A percentile compares a stretch with the other conserved stretches of the same genome.
Evolutionary conservation across 2,329 filamentous ascomycete species (phyloP).

Genomic region (Botrytis deweyae): DNA sequence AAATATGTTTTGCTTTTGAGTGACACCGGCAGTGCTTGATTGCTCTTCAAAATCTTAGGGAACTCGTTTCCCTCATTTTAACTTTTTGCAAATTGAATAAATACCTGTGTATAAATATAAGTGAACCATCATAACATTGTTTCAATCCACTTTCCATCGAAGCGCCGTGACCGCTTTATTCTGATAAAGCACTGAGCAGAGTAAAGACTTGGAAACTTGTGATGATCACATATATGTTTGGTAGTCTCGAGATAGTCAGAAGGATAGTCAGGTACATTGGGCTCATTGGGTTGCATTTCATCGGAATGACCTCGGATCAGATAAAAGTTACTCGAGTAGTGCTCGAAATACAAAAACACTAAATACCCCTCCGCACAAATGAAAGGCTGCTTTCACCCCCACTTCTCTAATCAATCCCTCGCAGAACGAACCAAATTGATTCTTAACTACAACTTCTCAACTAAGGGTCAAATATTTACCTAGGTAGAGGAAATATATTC

Average conservation of each 20-base stretch:
- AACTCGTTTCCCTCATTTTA: too few relatives aligned
- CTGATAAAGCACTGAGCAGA: background rate
- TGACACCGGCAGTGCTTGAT: background rate
- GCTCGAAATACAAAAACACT: background rate
- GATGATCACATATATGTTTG: background rate
- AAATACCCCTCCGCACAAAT: background rate
- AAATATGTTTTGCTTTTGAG: background rate
- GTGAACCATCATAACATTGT: background rate
- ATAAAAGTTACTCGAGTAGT: background rate
- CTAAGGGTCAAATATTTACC: background rate
- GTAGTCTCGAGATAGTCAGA: background rate
- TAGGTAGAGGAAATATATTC: background rate
- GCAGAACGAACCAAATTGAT: background rate
- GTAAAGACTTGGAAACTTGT: background rate
- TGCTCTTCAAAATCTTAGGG: background rate
- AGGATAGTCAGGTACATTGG: slow-evolving; percentile 8
- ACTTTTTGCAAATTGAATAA: too few relatives aligned
- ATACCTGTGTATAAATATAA: background rate
- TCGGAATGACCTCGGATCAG: background rate
- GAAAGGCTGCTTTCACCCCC: background rate
- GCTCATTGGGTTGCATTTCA: slow-evolving; percentile 3
- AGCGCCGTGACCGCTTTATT: background rate
- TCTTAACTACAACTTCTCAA: background rate
- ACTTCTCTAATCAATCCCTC: slow-evolving; percentile 1
- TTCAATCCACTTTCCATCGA: background rate